A percentile compares a stretch with the other conserved stretches of the same genome.
Conservation (phyloP, 2,329 filamentous ascomycete genomes). For the Fusarium sp. region DNA sequence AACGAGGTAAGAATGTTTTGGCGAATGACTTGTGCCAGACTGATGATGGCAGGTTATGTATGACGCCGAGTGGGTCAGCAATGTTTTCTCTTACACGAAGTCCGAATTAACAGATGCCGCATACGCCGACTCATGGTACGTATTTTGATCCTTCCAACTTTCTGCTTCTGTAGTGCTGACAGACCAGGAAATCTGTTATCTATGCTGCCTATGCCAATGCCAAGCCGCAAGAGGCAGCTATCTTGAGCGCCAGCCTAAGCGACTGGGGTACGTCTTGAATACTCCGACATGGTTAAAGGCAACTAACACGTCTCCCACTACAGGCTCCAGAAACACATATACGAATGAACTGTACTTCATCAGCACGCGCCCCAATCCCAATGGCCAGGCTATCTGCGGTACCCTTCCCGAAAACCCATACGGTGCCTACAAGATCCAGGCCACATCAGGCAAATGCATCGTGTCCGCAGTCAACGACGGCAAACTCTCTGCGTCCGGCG, state of each 20-base stretch:
- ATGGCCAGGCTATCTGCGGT: background rate
- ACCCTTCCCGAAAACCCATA: background rate
- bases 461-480: background rate
- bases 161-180: background rate
- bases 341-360: background rate
- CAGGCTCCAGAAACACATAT: background rate
- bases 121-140: background rate
- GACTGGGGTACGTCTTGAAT: background rate
- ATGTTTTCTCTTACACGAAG: background rate
- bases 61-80: background rate
- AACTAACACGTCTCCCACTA: background rate
- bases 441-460: background rate
- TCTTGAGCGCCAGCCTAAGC: background rate
- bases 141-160: rapidly evolving
- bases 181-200: background rate
- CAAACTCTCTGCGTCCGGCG: background rate
- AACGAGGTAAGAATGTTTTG: background rate
- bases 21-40: background rate
- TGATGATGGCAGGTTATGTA: background rate
- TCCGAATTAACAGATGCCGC: background rate
- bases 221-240: background rate
- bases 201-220: background rate
- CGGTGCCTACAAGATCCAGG: background rate
- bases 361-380: background rate
- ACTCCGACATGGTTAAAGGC: rapidly evolving